Conservation (phyloP, 345 rosid genomes). For the Mangifera indica region DNA sequence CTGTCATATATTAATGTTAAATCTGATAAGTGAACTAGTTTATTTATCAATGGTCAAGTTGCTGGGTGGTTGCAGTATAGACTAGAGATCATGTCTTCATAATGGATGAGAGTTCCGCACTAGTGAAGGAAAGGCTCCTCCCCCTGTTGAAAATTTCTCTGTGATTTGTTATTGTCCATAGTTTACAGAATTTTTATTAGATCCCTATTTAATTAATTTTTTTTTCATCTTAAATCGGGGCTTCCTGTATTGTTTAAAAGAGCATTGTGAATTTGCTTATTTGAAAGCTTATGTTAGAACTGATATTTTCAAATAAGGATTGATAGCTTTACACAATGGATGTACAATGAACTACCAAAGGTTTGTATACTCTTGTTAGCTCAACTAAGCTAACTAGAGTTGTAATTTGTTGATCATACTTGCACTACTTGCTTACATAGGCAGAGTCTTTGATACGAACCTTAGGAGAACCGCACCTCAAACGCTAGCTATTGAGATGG, state of each 20-base stretch:
- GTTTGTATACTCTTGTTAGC: neutral
- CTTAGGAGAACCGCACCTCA: too few species aligned
- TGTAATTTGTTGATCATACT: neutral
- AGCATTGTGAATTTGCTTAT: conserved; percentile 2
- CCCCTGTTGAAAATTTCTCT: neutral
- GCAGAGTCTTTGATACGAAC: too few species aligned
- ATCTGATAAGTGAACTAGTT: too few species aligned
- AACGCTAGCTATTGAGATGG: too few species aligned
- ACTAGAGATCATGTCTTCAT: neutral
- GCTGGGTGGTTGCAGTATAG: neutral
- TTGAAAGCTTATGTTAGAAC: neutral
- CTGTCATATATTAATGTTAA: too few species aligned
- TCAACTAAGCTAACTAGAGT: neutral
- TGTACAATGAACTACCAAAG: neutral
- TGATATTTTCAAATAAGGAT: neutral
- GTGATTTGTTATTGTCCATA: neutral
- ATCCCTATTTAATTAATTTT: neutral
- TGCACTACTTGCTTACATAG: neutral
- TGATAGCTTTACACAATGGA: neutral
- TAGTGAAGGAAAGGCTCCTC: neutral
- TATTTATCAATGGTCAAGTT: neutral
- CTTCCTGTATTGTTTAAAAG: neutral
- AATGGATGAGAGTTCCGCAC: neutral
- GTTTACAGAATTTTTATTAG: neutral
- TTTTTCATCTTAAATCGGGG: neutral